phyloP scores from a whole-genome alignment of 2,329 filamentous ascomycete species.

The Penicillium sp. region DNA sequence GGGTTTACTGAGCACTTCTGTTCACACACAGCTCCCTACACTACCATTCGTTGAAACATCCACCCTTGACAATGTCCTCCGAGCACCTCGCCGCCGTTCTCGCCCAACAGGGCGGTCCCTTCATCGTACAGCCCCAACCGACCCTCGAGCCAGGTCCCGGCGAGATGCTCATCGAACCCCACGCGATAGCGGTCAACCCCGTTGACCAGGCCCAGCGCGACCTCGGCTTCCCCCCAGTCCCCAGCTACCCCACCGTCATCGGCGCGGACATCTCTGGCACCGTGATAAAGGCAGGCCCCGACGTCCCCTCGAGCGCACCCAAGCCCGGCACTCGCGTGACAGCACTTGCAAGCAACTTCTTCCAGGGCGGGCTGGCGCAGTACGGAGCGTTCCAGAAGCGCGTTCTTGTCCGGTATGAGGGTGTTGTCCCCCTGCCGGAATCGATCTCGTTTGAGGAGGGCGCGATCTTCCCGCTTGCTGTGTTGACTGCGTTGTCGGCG shows the following conservation, averaged over 20 bases:
- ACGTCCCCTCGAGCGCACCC: slow-evolving; percentile 24
- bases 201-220: slow-evolving; percentile 39
- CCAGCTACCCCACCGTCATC: slow-evolving; percentile 31
- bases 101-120: slow-evolving; percentile 16
- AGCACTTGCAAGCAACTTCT: slow-evolving; percentile 36
- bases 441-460: slow-evolving; percentile 32
- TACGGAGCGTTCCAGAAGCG: slow-evolving; percentile 36
- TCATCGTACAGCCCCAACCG: slow-evolving; percentile 19
- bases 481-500: slow-evolving; percentile 22
- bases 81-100: slow-evolving; percentile 24
- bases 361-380: slow-evolving; percentile 29
- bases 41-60: too few relatives aligned
- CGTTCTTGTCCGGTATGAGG: slow-evolving; percentile 38
- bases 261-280: slow-evolving; percentile 40
- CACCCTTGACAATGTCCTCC: neutral
- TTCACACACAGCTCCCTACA: too few relatives aligned
- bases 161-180: slow-evolving; percentile 49
- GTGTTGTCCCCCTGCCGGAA: slow-evolving; percentile 35
- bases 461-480: slow-evolving; percentile 33
- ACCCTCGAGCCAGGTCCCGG: slow-evolving; percentile 40
- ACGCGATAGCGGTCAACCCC: slow-evolving; percentile 49
- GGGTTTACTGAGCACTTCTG: too few relatives aligned
- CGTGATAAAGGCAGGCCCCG: slow-evolving; percentile 34
- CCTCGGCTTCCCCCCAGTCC: slow-evolving; percentile 25
- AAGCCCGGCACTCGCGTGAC: slow-evolving; percentile 36